Conservation (phyloP, 1,284 basidiomycete genomes). For the Tremellales sp. region DNA sequence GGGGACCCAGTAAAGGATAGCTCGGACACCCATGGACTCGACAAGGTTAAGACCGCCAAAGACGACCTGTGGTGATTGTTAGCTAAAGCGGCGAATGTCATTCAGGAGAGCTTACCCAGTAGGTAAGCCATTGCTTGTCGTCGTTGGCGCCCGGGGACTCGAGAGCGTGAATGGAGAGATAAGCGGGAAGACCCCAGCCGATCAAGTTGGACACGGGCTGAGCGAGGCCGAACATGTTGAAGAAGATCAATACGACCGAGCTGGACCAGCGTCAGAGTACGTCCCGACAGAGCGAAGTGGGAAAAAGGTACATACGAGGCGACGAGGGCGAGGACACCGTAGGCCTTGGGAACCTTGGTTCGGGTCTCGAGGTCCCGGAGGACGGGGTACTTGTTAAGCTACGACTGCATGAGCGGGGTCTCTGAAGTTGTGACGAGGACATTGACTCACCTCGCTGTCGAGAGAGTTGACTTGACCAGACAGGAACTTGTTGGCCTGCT, state of each 20-base stretch:
- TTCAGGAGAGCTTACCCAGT: constrained; percentile 43
- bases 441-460: constrained; percentile 78
- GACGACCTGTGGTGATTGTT: constrained; percentile 31
- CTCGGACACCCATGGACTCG: constrained; percentile 45
- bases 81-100: neutral
- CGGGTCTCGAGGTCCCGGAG: constrained; percentile 79
- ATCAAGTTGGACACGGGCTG: constrained; percentile 48
- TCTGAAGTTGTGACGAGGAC: neutral
- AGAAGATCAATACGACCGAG: constrained; percentile 48
- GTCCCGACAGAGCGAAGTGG: too few species aligned
- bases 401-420: constrained; percentile 3
- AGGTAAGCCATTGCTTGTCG: constrained; percentile 52
- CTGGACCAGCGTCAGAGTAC: constrained; percentile 13
- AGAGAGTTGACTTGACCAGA: constrained; percentile 73
- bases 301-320: constrained; percentile 50
- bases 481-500: constrained; percentile 72
- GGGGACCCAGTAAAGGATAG: constrained; percentile 48
- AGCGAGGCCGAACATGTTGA: constrained; percentile 51
- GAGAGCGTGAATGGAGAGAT: constrained; percentile 50
- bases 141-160: constrained; percentile 49
- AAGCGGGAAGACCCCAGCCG: constrained; percentile 51
- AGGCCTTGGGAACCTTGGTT: constrained; percentile 89
- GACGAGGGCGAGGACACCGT: constrained; percentile 73
- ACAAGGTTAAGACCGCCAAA: constrained; percentile 49
- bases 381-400: constrained; percentile 87